Evolutionary conservation across 2,329 filamentous ascomycete genomes (phyloP), one percentile per base, ranked within the genome.

Genomic region (Parastagonospora nodorum): DNA sequence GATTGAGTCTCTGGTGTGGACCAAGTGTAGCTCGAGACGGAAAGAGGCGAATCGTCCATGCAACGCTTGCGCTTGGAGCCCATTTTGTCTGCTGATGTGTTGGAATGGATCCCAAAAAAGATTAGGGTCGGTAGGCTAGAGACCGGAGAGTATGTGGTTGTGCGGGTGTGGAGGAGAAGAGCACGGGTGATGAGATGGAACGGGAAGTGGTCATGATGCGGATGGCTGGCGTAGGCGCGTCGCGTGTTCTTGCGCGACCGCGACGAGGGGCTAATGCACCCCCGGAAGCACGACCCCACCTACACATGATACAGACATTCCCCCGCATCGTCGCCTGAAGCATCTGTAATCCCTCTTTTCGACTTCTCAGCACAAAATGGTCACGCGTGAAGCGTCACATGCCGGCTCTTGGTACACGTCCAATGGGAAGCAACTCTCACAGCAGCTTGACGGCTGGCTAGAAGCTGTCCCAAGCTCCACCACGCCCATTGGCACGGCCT

Each of bases 321-420:
- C 8, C 39, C 39, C 39, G 19, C 35, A 43, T 29, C 32, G 29
- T 19, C 8, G 10, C 39, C 53, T 19, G 45, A 28, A 33, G 6
- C 16, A 27, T 11, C 28, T 32, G 35, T 10, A 35, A 12, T 5
- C 12, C 30, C 27, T 15, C 42, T 46, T 37, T 36, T 16, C 50
- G 14, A 15, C 19, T 39, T 39, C 35, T 27, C 14, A 33, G 44
- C 12, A 3, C 48, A 54, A 38, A 24, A 77, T 71, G 73, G 63
- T 63, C 40, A 61, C 72, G 44, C 77, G 87, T 66, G 72, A 78
- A 58, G 87, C 91, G 15, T 85, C 81, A 48, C 94, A 97, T 72
- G 92, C 93, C 16, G 89, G 90, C 33, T 88, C 86, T 14, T 99
- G 94, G 94, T 99, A 99, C 72, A 81, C 86, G 6, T 81, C 81